A percentile compares a stretch with the other conserved stretches of the same genome.
Conservation (phyloP, 768 basidiomycete species). For the Kwoniella dejecticola region DNA sequence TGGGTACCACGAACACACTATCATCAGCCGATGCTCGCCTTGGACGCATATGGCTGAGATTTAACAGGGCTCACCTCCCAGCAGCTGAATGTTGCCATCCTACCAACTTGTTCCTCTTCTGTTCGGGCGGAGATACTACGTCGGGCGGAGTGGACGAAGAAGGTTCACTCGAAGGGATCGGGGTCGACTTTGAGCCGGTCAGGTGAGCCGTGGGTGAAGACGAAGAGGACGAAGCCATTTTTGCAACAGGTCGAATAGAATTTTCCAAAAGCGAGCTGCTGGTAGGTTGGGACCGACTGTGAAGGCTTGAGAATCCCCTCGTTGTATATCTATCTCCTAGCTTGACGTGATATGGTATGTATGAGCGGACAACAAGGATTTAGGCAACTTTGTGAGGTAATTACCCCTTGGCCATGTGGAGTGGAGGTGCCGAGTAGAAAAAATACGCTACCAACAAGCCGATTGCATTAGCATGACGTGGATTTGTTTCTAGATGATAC, state of each 20-base stretch:
- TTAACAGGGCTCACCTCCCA: constrained; percentile 31
- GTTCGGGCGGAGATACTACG: constrained; percentile 29
- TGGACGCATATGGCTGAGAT: neutral
- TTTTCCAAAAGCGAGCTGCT: too few species aligned
- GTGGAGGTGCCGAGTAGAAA: too few species aligned
- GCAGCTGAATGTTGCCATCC: constrained; percentile 51
- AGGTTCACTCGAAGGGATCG: constrained; percentile 16
- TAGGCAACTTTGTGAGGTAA: too few species aligned
- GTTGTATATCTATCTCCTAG: too few species aligned
- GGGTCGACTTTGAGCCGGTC: neutral
- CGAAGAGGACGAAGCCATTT: constrained; percentile 10
- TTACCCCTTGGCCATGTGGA: too few species aligned
- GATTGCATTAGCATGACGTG: neutral
- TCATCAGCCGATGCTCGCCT: neutral
- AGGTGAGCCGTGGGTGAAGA: constrained; percentile 2
- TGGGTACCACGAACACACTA: neutral
- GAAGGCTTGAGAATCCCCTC: too few species aligned
- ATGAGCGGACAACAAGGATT: too few species aligned
- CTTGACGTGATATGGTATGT: too few species aligned
- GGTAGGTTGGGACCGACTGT: too few species aligned
- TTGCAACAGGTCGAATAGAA: too few species aligned
- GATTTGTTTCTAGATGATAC: neutral
- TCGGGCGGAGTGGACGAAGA: constrained; percentile 37
- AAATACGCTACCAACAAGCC: too few species aligned
- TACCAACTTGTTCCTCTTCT: constrained; percentile 29